phyloP scores from a whole-genome alignment of 2,329 filamentous ascomycete species.

The Pyrenophora seminiperda region DNA sequence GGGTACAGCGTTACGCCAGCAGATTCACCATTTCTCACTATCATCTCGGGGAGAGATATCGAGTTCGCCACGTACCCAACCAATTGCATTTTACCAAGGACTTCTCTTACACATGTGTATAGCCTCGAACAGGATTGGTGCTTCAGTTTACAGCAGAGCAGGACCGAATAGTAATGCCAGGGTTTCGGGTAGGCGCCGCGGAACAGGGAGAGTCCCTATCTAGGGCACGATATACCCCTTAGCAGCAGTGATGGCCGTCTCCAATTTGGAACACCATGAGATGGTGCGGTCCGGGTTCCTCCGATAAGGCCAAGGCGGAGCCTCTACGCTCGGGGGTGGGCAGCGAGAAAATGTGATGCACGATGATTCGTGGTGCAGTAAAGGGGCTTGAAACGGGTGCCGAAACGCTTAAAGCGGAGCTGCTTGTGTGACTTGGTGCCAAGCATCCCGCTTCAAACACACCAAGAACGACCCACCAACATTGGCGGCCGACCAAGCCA shows the following conservation, averaged over 20 bases:
- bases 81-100: not conserved
- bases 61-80: not conserved
- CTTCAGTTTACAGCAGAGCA: constrained; percentile 1
- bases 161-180: constrained; percentile 7
- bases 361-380: constrained; percentile 28
- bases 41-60: too few species aligned
- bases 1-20: too few species aligned
- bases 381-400: constrained; percentile 39
- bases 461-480: constrained; percentile 31
- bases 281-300: constrained; percentile 21
- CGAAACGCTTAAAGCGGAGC: constrained; percentile 43
- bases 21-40: not conserved
- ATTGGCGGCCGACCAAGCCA: constrained; percentile 31
- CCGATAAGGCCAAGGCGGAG: constrained; percentile 22
- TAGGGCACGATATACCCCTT: constrained; percentile 2
- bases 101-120: constrained; percentile 4
- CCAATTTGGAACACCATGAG: constrained; percentile 8
- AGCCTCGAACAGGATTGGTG: not conserved
- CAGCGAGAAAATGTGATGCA: constrained; percentile 29
- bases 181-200: constrained; percentile 11
- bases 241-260: constrained; percentile 9
- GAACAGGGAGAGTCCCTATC: constrained; percentile 16
- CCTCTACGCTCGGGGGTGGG: constrained; percentile 26
- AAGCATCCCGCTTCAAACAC: constrained; percentile 42
- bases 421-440: constrained; percentile 35